These are phyloP conservation scores for Pichia deserticola DNA, from an alignment of 805 yeast genomes.

Conservation along the genomic window DNA sequence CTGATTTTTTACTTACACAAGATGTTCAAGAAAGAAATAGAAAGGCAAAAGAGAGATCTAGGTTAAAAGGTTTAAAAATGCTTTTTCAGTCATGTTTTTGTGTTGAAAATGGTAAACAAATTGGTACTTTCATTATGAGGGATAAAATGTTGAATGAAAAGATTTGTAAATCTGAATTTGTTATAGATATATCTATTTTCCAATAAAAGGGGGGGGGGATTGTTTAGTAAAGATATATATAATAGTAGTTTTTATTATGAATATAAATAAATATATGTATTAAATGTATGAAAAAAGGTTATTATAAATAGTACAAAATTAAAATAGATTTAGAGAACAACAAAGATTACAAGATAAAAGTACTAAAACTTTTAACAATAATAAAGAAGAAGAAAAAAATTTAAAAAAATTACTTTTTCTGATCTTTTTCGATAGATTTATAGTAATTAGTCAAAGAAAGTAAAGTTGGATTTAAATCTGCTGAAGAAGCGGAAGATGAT, in stretches of 20 bases:
- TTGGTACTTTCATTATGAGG: slow-evolving; percentile 39
- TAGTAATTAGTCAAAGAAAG: slow-evolving; percentile 12
- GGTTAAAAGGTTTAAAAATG: slow-evolving; percentile 36
- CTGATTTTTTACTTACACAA: slow-evolving; percentile 55
- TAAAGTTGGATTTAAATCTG: slow-evolving; percentile 24
- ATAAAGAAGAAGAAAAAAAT: neutral
- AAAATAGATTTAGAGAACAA: neutral
- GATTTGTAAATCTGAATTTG: slow-evolving; percentile 18
- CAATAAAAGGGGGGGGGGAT: neutral
- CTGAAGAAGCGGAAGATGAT: slow-evolving; percentile 19
- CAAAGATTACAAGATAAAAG: neutral
- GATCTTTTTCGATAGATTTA: slow-evolving; percentile 7
- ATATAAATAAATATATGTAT: no score
- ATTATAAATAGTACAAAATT: neutral
- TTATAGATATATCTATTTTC: slow-evolving; percentile 7
- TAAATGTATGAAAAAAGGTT: no score
- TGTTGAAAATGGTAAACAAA: slow-evolving; percentile 24
- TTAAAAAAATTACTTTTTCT: neutral
- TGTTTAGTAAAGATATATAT: no score
- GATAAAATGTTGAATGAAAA: slow-evolving; percentile 32
- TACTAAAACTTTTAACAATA: no score
- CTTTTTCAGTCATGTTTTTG: slow-evolving; percentile 35
- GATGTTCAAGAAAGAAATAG: slow-evolving; percentile 34
- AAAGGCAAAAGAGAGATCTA: slow-evolving; percentile 21
- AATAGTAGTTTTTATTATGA: no score